Conservation (phyloP, 148 eudicot species). For the Fagopyrum esculentum region DNA sequence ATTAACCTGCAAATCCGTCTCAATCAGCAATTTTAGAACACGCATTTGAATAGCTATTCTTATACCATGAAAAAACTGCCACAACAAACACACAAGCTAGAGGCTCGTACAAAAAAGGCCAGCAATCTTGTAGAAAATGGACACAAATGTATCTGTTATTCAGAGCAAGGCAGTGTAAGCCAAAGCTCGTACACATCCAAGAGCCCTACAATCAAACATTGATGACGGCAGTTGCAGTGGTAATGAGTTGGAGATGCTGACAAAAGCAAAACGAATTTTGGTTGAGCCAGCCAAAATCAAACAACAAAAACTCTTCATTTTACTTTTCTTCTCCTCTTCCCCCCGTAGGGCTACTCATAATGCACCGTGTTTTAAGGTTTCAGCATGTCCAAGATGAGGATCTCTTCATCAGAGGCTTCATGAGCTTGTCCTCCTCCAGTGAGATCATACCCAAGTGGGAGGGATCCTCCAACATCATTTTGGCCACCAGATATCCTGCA, state of each 20-base stretch:
- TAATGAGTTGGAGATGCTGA: neutral
- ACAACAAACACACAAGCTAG: neutral
- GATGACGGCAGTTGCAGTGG: neutral
- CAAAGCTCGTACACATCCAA: neutral
- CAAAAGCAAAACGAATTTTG: neutral
- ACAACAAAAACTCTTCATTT: neutral
- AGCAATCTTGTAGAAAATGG: neutral
- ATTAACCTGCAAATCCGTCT: neutral
- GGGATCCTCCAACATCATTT: conserved; percentile 96
- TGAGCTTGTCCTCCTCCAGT: conserved; percentile 71
- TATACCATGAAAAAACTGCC: no score
- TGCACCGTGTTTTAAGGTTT: conserved; percentile 11
- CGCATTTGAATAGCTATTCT: no score
- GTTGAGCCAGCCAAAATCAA: conserved; percentile 5
- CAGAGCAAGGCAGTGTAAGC: neutral
- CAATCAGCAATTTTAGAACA: neutral
- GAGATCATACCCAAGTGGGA: conserved; percentile 95
- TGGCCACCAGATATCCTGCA: conserved; percentile 90
- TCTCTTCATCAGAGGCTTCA: conserved; percentile 75
- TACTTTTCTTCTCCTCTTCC: neutral
- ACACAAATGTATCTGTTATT: conserved; percentile 5
- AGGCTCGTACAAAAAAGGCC: neutral
- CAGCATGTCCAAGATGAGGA: conserved; percentile 89
- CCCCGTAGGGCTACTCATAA: neutral
- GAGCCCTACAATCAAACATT: neutral